Percentiles rank a stretch among this genome's conserved stretches.
Evolutionary conservation across 2,329 filamentous ascomycete species (phyloP).

Genomic region (Aspergillus fumigatus): DNA sequence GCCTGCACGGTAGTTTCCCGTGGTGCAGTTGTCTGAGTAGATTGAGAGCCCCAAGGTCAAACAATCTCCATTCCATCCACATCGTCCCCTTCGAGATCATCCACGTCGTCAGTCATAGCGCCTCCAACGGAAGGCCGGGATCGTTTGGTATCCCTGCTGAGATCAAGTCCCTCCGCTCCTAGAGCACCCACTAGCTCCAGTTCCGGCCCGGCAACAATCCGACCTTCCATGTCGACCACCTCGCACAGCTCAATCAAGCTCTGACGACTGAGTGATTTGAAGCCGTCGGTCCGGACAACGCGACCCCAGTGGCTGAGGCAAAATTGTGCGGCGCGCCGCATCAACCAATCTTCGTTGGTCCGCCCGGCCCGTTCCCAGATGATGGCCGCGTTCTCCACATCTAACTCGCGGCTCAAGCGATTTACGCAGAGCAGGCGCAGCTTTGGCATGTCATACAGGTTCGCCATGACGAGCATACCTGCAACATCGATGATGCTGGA

Average conservation of each 20-base stretch:
- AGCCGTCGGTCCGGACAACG: conserved; percentile 83
- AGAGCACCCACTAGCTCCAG: conserved; percentile 58
- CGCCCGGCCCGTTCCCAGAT: conserved; percentile 93
- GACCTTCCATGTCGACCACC: conserved; percentile 88
- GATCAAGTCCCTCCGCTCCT: conserved; percentile 44
- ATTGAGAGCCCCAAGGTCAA: conserved; percentile 12
- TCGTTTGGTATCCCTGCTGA: conserved; percentile 26
- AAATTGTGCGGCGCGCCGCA: conserved; percentile 79
- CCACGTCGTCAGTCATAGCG: conserved; percentile 28
- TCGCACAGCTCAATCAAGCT: conserved; percentile 88
- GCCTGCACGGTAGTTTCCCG: neutral
- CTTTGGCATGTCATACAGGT: conserved; percentile 95
- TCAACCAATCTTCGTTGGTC: conserved; percentile 89
- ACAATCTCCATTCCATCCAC: conserved; percentile 46
- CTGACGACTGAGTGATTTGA: conserved; percentile 70
- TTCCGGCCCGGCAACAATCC: conserved; percentile 84
- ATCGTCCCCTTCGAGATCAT: conserved; percentile 44
- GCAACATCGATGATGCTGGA: conserved; percentile 75
- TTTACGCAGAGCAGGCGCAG: conserved; percentile 88
- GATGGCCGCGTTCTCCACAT: conserved; percentile 89
- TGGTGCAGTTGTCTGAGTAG: neutral
- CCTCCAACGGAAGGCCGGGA: conserved; percentile 24
- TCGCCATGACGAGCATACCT: conserved; percentile 92
- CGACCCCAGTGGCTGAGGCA: conserved; percentile 94
- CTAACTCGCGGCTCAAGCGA: conserved; percentile 80